Evolutionary conservation across 2,329 filamentous ascomycete species (phyloP).

Genomic region (Calonectria naviculata): DNA sequence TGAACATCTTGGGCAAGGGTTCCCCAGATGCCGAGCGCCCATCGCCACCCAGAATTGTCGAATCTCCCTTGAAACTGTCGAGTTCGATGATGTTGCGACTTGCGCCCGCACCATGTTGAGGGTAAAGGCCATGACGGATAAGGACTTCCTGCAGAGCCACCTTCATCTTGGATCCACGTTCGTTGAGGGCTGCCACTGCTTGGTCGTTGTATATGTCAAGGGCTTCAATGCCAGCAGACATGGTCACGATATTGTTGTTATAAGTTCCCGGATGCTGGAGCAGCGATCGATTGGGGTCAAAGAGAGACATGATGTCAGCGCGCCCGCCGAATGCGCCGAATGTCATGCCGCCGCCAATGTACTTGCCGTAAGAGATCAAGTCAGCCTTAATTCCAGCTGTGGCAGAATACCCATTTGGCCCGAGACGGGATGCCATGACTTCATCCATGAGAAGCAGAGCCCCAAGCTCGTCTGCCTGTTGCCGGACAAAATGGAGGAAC

Average conservation of each 20-base stretch:
- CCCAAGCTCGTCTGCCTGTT: conserved; percentile 46
- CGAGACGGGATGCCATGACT: conserved; percentile 72
- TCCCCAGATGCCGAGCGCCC: not conserved
- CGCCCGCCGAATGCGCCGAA: conserved; percentile 74
- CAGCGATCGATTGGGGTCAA: conserved; percentile 55
- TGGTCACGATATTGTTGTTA: conserved; percentile 72
- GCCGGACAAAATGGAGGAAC: conserved; percentile 55
- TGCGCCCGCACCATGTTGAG: not conserved
- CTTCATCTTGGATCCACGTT: not conserved
- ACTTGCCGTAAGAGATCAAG: conserved; percentile 72
- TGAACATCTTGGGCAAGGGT: not conserved
- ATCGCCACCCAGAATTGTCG: not conserved
- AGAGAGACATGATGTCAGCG: conserved; percentile 66
- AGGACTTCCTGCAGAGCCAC: not conserved
- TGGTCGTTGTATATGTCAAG: not conserved
- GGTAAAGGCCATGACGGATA: not conserved
- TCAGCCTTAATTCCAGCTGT: conserved; percentile 61
- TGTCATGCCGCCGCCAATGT: conserved; percentile 70
- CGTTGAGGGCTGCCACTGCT: not conserved
- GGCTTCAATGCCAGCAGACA: conserved; percentile 61
- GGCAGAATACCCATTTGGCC: conserved; percentile 57
- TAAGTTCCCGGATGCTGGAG: conserved; percentile 70
- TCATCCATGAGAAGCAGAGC: conserved; percentile 75
- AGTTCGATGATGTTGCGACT: not conserved
- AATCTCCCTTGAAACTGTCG: not conserved